A percentile compares a stretch with the other conserved stretches of the same genome.
These are phyloP conservation scores for Isatis tinctoria DNA, from an alignment of 345 rosid species.

Conservation along the genomic window DNA sequence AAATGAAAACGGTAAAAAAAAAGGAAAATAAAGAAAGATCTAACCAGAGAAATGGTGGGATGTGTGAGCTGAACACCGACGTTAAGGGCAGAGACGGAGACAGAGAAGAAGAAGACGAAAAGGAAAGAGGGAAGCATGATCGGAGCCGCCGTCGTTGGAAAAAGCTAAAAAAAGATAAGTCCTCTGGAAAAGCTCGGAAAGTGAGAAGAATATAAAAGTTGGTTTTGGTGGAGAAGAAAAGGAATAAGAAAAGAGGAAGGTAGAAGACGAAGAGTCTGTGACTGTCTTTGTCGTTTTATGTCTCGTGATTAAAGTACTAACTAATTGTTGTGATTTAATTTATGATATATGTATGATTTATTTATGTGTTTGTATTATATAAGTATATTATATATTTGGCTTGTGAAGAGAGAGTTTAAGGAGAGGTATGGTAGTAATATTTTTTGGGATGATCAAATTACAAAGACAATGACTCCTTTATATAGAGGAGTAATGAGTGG, in stretches of 20 bases:
- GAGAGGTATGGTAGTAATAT: too few relatives aligned
- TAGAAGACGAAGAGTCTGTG: conserved; percentile 22
- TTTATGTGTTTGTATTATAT: too few relatives aligned
- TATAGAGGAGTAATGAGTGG: too few relatives aligned
- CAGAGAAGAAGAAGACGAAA: conserved; percentile 22
- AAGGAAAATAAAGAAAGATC: not conserved
- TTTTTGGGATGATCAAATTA: too few relatives aligned
- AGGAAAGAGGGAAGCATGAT: conserved; percentile 11
- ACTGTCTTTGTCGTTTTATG: conserved; percentile 7
- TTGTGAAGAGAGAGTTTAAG: too few relatives aligned
- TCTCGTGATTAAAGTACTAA: conserved; percentile 27
- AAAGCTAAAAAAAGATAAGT: not conserved
- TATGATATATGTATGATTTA: too few relatives aligned
- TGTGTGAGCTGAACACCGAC: conserved; percentile 56
- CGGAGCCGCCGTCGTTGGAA: conserved; percentile 30
- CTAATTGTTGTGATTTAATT: too few relatives aligned
- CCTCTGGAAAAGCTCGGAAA: conserved; percentile 24
- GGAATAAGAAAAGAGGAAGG: conserved; percentile 23
- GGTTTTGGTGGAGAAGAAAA: conserved; percentile 10
- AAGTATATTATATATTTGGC: too few relatives aligned
- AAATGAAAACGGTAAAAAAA: not conserved
- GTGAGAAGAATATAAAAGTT: conserved; percentile 30
- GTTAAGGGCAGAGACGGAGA: conserved; percentile 52
- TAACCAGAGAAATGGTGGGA: conserved; percentile 51
- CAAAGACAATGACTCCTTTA: too few relatives aligned